phyloP scores from a whole-genome alignment of 495 filamentous ascomycete species.

The Aspergillus carlsbadensis region DNA sequence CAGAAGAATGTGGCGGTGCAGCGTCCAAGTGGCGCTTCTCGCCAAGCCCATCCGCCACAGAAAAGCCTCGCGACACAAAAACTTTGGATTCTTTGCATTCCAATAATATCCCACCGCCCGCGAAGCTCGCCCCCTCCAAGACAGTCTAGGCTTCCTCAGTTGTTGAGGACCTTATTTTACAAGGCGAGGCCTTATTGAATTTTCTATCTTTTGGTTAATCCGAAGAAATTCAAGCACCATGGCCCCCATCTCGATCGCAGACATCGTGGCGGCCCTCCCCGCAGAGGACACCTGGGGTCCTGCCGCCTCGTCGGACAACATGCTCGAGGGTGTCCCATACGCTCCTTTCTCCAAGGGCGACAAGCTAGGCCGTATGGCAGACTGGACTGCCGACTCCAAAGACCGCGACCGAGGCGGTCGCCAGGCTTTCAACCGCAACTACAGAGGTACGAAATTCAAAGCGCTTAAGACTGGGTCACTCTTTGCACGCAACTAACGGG shows the following conservation, averaged over 20 bases:
- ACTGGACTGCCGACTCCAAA: constrained; percentile 95
- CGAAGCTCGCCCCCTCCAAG: constrained; percentile 5
- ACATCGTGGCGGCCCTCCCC: constrained; percentile 59
- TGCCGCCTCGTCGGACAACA: constrained; percentile 73
- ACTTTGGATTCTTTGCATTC: constrained; percentile 27
- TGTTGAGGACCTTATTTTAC: neutral
- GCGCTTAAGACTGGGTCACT: neutral
- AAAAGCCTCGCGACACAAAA: constrained; percentile 47
- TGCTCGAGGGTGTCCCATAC: constrained; percentile 90
- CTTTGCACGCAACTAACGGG: neutral
- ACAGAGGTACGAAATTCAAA: constrained; percentile 65
- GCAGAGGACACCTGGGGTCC: constrained; percentile 83
- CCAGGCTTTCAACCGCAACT: constrained; percentile 87
- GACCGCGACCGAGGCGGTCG: constrained; percentile 77
- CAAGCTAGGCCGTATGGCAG: constrained; percentile 98
- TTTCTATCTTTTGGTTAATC: neutral
- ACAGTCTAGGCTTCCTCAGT: constrained; percentile 1
- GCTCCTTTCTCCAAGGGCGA: constrained; percentile 98
- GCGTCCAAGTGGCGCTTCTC: constrained; percentile 1
- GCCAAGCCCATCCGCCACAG: constrained; percentile 33
- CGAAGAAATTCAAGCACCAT: constrained; percentile 33
- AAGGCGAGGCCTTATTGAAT: neutral
- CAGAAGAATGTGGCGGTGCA: constrained; percentile 31
- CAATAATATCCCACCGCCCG: constrained; percentile 31
- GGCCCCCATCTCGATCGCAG: constrained; percentile 57